Conservation (phyloP, 371 early-diverging fungal species). For the Apophysomyces elegans region DNA sequence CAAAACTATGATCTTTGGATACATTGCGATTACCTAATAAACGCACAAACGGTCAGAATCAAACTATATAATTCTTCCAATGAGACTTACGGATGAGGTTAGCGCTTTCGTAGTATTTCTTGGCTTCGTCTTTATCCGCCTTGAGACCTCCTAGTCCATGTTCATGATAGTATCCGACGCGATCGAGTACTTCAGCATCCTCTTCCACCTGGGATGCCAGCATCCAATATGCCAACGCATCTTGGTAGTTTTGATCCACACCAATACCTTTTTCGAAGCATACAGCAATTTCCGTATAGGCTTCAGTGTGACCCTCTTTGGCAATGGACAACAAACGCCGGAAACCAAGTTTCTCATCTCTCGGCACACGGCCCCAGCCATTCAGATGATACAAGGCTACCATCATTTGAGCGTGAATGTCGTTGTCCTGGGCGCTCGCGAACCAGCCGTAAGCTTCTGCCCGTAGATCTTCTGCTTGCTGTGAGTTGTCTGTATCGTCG, state of each 20-base stretch:
- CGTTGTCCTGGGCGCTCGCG: conserved; percentile 10
- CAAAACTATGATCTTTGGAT: no score
- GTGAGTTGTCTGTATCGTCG: background rate
- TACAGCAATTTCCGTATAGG: conserved; percentile 21
- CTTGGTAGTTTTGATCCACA: conserved; percentile 15
- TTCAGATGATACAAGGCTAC: conserved; percentile 34
- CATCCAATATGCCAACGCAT: conserved; percentile 28
- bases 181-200: conserved; percentile 19
- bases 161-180: conserved; percentile 19
- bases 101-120: conserved; percentile 3
- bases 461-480: conserved; percentile 3
- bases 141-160: conserved; percentile 16
- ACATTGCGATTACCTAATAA: no score
- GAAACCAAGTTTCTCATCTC: conserved; percentile 19
- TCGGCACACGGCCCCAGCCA: conserved; percentile 28
- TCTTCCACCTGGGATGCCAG: conserved; percentile 19
- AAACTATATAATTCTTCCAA: no score
- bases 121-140: background rate
- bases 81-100: background rate
- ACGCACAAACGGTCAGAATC: no score
- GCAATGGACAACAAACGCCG: conserved; percentile 19
- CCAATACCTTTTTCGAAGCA: conserved; percentile 35
- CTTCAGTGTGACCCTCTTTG: conserved; percentile 21
- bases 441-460: conserved; percentile 25
- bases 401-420: conserved; percentile 27